Base-by-base conservation (phyloP, 2,329 filamentous ascomycete species). In the Aspergillus ibericus region DNA sequence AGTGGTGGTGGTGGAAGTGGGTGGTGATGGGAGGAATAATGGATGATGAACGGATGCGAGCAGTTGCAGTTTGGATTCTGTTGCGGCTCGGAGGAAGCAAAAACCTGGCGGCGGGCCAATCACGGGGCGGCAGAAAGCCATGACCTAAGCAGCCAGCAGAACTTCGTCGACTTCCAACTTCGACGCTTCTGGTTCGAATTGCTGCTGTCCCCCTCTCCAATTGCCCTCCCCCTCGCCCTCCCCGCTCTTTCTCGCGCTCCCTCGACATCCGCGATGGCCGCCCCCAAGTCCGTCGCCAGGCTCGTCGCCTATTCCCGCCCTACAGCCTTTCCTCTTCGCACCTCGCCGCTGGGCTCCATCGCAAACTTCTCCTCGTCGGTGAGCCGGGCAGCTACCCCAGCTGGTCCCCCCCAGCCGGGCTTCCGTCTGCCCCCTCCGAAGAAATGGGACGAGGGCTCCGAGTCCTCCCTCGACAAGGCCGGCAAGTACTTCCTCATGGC, bases 401-500 rank as follows among this genome's bases (percentile, higher is more conserved):
- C 84, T 64, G 92, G 93, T 50, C 87, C 91, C 66, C 91, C 92
- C 66, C 90, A 91, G 58, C 81, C 87, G 67, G 87, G 88, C 65
- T 97, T 96, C 84, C 88, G 95, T 68, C 82, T 93, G 69, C 85
- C 87, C 70, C 84, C 82, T 63, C 88, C 85, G 53, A 84, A 87
- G 75, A 80, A 86, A 80, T 98, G 92, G 92, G 87, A 96, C 67
- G 85, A 96, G 77, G 84, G 88, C 65, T 82, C 85, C 63, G 92
- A 96, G 75, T 86, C 83, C 64, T 85, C 89, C 35, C 80, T 96
- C 68, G 92, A 97, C 79, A 89, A 88, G 76, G 83, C 92, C 63
- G 92, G 91, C 68, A 95, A 93, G 76, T 98, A 92, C 83, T 99
- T 99, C 81, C 85, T 99, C 75, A 81, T 98, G 83, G 88, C 90